Conservation (phyloP, 495 filamentous ascomycete genomes). For the Choiromyces venosus region DNA sequence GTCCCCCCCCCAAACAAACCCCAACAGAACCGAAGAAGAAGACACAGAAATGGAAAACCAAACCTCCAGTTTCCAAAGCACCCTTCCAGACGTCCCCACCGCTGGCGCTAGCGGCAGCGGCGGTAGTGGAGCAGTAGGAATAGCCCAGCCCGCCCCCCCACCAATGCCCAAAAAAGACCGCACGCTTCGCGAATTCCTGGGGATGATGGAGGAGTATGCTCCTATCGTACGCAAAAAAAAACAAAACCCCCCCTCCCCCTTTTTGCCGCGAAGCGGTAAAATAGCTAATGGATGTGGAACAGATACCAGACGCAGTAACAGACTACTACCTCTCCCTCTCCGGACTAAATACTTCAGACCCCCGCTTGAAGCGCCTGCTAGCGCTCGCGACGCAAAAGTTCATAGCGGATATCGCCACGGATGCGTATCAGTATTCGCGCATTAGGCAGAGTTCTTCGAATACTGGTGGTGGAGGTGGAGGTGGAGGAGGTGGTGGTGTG, state of each 20-base stretch:
- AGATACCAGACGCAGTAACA: conserved; percentile 98
- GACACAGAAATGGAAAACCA: conserved; percentile 39
- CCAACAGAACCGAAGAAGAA: conserved; percentile 35
- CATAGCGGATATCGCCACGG: conserved; percentile 92
- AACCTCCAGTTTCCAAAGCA: conserved; percentile 16
- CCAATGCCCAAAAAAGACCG: conserved; percentile 61
- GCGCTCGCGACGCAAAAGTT: conserved; percentile 97
- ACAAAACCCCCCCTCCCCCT: conserved; percentile 41
- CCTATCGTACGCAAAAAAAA: no score
- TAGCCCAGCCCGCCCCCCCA: conserved; percentile 22
- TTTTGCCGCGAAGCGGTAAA: neutral
- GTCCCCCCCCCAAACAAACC: conserved; percentile 20
- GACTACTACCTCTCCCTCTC: conserved; percentile 95
- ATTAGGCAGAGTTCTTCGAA: conserved; percentile 85
- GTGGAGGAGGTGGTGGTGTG: conserved; percentile 69
- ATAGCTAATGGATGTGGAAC: conserved; percentile 13
- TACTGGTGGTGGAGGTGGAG: conserved; percentile 67
- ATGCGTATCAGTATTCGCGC: conserved; percentile 94
- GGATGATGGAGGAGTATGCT: conserved; percentile 97
- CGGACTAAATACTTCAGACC: conserved; percentile 82
- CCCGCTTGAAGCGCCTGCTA: conserved; percentile 82
- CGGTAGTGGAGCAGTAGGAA: conserved; percentile 5
- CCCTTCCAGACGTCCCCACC: conserved; percentile 22
- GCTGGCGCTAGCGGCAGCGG: no score
- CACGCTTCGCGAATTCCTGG: conserved; percentile 79